Percentiles rank a stretch among this genome's conserved stretches.
Conservation (phyloP, 2,329 filamentous ascomycete genomes). For the Diaporthe sp. region DNA sequence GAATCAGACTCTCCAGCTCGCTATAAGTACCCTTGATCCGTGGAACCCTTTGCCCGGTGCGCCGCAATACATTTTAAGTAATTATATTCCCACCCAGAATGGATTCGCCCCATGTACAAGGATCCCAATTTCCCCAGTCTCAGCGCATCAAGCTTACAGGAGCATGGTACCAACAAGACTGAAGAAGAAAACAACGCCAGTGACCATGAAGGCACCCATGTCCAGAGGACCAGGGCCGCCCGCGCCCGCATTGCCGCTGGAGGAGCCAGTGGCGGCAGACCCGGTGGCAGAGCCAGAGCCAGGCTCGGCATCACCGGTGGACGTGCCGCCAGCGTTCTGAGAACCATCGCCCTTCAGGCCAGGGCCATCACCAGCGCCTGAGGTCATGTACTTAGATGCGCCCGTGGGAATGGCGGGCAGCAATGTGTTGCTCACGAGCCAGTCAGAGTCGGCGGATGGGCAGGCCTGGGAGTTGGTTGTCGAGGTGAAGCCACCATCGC, state of each 20-base stretch:
- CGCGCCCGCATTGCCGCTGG: slow-evolving; percentile 51
- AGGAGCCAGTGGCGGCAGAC: slow-evolving; percentile 49
- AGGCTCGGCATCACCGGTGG: slow-evolving; percentile 57
- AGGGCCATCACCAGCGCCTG: slow-evolving; percentile 67
- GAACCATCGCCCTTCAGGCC: slow-evolving; percentile 68
- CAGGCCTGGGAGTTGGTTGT: slow-evolving; percentile 63
- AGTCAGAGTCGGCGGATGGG: slow-evolving; percentile 62
- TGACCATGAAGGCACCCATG: slow-evolving; percentile 54
- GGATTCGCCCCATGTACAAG: neutral
- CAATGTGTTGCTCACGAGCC: slow-evolving; percentile 65
- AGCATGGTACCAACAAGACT: slow-evolving; percentile 57
- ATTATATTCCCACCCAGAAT: slow-evolving; percentile 23
- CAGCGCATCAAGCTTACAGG: slow-evolving; percentile 48
- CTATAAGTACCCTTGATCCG: neutral
- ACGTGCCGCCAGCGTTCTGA: slow-evolving; percentile 64
- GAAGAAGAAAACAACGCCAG: slow-evolving; percentile 52
- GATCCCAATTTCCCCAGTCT: neutral
- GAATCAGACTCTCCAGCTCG: slow-evolving; percentile 23
- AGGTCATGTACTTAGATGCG: slow-evolving; percentile 67
- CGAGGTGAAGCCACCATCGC: slow-evolving; percentile 63
- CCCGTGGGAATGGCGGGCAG: slow-evolving; percentile 66
- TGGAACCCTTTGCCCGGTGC: slow-evolving; percentile 1
- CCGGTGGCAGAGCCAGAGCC: slow-evolving; percentile 56
- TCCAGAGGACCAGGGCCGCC: slow-evolving; percentile 54
- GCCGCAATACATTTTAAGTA: slow-evolving; percentile 21